phyloP scores from a whole-genome alignment of 768 basidiomycete species.

The Suillus sp. region DNA sequence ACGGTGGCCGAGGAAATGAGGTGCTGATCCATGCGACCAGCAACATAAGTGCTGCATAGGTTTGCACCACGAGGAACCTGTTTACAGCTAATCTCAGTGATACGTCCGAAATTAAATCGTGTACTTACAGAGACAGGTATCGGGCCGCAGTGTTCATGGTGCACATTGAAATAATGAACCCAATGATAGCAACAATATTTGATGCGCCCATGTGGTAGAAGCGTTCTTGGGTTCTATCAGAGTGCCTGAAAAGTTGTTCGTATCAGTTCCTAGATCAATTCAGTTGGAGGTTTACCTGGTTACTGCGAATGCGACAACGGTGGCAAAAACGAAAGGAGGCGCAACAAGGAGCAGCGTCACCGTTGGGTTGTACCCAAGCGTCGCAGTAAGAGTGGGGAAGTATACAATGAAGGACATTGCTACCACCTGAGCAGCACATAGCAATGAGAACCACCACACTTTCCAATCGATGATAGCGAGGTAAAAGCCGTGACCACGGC shows the following conservation, averaged over 20 bases:
- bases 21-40: too few species aligned
- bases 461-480: slow-evolving; percentile 47
- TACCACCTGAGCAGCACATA: slow-evolving; percentile 35
- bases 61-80: too few species aligned
- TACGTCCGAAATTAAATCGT: background rate
- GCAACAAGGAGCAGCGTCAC: too few species aligned
- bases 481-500: slow-evolving; percentile 47
- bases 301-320: too few species aligned
- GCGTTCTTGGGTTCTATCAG: slow-evolving; percentile 69
- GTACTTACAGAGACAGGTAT: slow-evolving; percentile 61
- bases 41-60: too few species aligned
- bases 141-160: slow-evolving; percentile 67
- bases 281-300: too few species aligned
- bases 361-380: too few species aligned
- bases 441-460: slow-evolving; percentile 55
- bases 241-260: slow-evolving; percentile 47
- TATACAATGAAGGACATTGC: slow-evolving; percentile 63
- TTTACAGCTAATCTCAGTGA: too few species aligned
- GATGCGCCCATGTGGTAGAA: slow-evolving; percentile 67
- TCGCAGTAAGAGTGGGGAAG: background rate
- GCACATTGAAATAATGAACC: slow-evolving; percentile 64
- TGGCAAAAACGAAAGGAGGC: too few species aligned
- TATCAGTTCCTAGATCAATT: too few species aligned
- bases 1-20: too few species aligned
- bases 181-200: slow-evolving; percentile 60